Percentiles rank a stretch among this genome's conserved stretches.
Evolutionary conservation across 139 green algal species (phyloP).

Genomic region (Tetradesmus lagerheimii): DNA sequence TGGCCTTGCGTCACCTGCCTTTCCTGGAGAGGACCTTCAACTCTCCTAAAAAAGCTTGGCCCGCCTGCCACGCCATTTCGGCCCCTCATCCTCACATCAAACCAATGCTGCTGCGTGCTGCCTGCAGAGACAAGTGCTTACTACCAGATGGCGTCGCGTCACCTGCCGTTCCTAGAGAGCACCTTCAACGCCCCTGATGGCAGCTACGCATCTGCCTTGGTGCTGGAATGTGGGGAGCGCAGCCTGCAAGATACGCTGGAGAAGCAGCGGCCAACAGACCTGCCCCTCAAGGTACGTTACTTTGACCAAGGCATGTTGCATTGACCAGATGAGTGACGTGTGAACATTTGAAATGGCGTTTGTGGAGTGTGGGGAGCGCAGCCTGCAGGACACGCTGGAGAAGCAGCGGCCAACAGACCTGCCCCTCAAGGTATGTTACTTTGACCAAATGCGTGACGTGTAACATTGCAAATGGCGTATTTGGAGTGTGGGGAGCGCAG

Average conservation of each 20-base stretch:
- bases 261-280: conserved; percentile 8
- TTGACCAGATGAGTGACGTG: no score
- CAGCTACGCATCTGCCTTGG: conserved; percentile 25
- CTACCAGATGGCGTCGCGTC: background rate
- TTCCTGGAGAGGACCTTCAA: conserved; percentile 21
- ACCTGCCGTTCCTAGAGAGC: background rate
- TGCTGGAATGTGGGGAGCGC: conserved; percentile 2
- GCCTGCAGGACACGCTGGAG: no score
- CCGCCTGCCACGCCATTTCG: no score
- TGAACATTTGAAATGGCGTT: no score
- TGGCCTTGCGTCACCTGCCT: background rate
- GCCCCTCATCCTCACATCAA: no score
- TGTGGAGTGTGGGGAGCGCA: no score
- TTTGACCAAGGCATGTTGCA: no score
- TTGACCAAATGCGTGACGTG: no score
- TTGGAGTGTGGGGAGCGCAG: conserved; percentile 11
- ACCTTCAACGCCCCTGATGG: conserved; percentile 16
- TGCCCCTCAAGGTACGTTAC: conserved; percentile 11
- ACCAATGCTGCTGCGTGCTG: background rate
- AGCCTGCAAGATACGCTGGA: background rate
- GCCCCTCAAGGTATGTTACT: no score
- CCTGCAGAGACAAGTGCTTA: conserved; percentile 20
- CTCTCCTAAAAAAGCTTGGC: no score
- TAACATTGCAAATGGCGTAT: no score
- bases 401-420: no score